A percentile compares a stretch with the other conserved stretches of the same genome.
phyloP scores from a whole-genome alignment of 192 early-diverging fungal genomes.

The Linnemannia schmuckeri region DNA sequence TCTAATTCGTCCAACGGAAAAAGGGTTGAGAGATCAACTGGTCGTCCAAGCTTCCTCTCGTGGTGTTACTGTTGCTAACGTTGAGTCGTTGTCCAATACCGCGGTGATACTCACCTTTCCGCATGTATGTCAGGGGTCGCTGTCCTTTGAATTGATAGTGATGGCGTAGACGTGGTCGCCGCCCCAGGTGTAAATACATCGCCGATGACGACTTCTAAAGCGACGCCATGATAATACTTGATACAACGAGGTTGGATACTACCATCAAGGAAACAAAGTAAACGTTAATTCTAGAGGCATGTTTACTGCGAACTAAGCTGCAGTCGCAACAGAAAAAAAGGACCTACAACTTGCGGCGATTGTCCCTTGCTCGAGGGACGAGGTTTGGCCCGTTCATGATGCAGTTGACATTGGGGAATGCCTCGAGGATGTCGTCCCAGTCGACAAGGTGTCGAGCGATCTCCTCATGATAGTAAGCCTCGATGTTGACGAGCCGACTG shows the following conservation, averaged over 20 bases:
- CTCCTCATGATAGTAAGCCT: not conserved
- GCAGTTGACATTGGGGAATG: not conserved
- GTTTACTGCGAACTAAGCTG: too few relatives aligned
- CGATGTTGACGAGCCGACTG: not conserved
- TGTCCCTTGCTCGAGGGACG: not conserved
- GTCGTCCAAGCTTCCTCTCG: not conserved
- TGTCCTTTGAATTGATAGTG: not conserved
- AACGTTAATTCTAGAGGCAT: not conserved
- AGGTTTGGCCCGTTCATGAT: not conserved
- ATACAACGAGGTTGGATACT: not conserved
- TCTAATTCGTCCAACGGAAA: not conserved
- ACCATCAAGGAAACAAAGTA: not conserved
- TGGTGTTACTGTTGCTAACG: too few relatives aligned
- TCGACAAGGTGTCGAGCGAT: not conserved
- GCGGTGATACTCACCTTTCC: not conserved
- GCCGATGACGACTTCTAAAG: not conserved
- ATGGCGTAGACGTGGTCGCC: not conserved
- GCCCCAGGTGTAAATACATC: not conserved
- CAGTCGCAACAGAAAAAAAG: not conserved
- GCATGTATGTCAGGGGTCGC: not conserved
- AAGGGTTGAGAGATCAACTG: not conserved
- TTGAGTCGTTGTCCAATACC: not conserved
- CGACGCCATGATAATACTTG: not conserved
- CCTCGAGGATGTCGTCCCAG: not conserved
- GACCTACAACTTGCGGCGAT: constrained; percentile 13